Evolutionary conservation across 1,284 basidiomycete species (phyloP).

Genomic region (Golubevia pallescens): DNA sequence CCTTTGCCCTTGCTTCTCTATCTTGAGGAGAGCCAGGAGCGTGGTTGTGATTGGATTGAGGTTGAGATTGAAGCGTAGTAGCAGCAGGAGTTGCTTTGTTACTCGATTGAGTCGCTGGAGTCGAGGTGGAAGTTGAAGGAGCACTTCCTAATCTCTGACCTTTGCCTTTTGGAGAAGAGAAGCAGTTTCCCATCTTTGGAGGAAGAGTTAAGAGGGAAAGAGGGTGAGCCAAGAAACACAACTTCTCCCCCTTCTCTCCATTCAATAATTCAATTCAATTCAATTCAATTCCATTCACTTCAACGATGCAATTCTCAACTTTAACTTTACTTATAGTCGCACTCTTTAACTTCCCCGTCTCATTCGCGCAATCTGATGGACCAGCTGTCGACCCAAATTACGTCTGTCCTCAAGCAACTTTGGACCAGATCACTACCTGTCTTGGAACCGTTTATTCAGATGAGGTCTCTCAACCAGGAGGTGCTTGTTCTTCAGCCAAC

Average conservation of each 20-base stretch:
- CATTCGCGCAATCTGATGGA: background rate
- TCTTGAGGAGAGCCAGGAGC: background rate
- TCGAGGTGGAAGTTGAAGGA: background rate
- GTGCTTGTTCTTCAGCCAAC: background rate
- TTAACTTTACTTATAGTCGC: too few relatives aligned
- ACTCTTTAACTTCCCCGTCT: too few relatives aligned
- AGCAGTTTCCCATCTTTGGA: background rate
- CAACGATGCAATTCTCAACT: too few relatives aligned
- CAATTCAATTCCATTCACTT: too few relatives aligned
- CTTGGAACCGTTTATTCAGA: background rate
- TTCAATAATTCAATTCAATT: too few relatives aligned
- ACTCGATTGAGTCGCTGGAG: background rate
- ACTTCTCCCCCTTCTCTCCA: too few relatives aligned
- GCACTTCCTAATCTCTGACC: background rate
- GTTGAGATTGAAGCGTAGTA: background rate
- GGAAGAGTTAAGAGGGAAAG: too few relatives aligned
- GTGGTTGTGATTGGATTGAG: background rate
- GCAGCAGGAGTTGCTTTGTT: background rate
- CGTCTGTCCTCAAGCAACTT: background rate
- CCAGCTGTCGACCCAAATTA: background rate
- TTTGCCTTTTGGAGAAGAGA: background rate
- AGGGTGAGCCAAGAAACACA: too few relatives aligned
- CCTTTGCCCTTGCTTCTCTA: background rate
- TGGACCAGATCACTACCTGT: background rate
- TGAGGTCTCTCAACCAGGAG: background rate